Base-by-base conservation (phyloP, 768 basidiomycete genomes). In the Rhodosporidiobolus sp. region DNA sequence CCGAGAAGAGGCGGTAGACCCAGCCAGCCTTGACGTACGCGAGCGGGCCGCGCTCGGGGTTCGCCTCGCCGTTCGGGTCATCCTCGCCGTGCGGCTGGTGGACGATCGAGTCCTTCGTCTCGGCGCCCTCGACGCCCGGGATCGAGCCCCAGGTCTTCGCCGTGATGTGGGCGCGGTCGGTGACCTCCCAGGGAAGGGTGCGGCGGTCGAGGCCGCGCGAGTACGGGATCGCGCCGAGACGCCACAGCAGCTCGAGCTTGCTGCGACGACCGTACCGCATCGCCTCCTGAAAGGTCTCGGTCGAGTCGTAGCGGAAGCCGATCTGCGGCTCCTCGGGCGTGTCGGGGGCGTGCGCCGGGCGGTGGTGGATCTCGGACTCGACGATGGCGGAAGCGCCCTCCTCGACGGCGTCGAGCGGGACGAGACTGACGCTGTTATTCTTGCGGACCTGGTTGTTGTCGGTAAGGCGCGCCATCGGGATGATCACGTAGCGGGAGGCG, bases 201-300 rank as follows among this genome's bases (percentile, higher is more conserved):
- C 76, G 75, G 17, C 62, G 56, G 65, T 80, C 76, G 35, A 80
- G 77, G 2, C 57, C 66, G 35, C 79, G 76, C 9, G 76, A 72
- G 65, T 77, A 77, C 3, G 79, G 79, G 50, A 80, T 77, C 45
- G 77, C 78, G 19, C 79, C 79, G 26, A 80, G 74, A 0, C 75
- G 70, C 79, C 79, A 80, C 11, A 80, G 77, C 30, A 80, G 67
- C 52, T 79, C 76, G 63, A 80, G 78, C 69, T 80, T 80, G 64
- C 76, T 76, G 22, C 79, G 65, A 2, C 78, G 76, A 12, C 79
- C 79, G 73, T 80, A 80, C 16, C 79, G 75, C 77, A 80, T 79
- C 59, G 70, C 69, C 59, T 75, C 72, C 67, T 75, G 77, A 74
- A 67, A 78, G 30, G 71, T 66, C 65, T 73, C 74, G 24, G 70